Evolutionary conservation across 2,329 filamentous ascomycete species (phyloP).

Genomic region (Pseudophaeomoniella oleicola): DNA sequence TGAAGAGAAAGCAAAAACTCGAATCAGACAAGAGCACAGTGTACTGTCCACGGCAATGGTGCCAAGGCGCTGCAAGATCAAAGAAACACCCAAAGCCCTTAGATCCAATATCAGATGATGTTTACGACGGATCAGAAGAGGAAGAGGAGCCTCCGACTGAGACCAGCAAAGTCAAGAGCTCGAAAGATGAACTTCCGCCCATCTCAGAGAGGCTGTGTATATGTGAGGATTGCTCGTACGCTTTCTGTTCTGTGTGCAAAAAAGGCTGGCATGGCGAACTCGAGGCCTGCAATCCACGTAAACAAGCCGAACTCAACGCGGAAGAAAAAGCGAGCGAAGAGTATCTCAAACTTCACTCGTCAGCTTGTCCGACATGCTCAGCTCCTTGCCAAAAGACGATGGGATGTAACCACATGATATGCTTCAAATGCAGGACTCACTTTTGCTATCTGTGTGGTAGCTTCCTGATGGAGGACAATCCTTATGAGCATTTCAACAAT

Average conservation of each 20-base stretch:
- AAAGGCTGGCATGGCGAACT: slow-evolving; percentile 91
- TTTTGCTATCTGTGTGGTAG: slow-evolving; percentile 89
- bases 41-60: slow-evolving; percentile 87
- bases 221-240: slow-evolving; percentile 78
- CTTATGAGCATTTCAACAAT: slow-evolving; percentile 79
- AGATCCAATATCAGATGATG: slow-evolving; percentile 46
- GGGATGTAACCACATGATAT: slow-evolving; percentile 96
- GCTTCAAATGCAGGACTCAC: slow-evolving; percentile 75
- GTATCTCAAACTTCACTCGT: slow-evolving; percentile 68
- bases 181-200: slow-evolving; percentile 28
- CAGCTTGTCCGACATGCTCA: slow-evolving; percentile 76
- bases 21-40: slow-evolving; percentile 85
- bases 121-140: slow-evolving; percentile 29
- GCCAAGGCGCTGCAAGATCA: slow-evolving; percentile 71
- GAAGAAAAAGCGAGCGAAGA: slow-evolving; percentile 80
- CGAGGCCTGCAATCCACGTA: slow-evolving; percentile 47
- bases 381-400: slow-evolving; percentile 78
- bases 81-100: slow-evolving; percentile 57
- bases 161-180: slow-evolving; percentile 8
- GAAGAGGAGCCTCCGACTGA: slow-evolving; percentile 31
- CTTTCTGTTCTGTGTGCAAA: slow-evolving; percentile 66
- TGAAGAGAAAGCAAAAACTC: slow-evolving; percentile 85
- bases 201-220: slow-evolving; percentile 58
- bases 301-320: slow-evolving; percentile 56
- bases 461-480: slow-evolving; percentile 71